Evolutionary conservation across 306 rosid genomes (phyloP), one percentile per base, ranked within the genome.

Genomic region (Ammopiptanthus mongolicus): DNA sequence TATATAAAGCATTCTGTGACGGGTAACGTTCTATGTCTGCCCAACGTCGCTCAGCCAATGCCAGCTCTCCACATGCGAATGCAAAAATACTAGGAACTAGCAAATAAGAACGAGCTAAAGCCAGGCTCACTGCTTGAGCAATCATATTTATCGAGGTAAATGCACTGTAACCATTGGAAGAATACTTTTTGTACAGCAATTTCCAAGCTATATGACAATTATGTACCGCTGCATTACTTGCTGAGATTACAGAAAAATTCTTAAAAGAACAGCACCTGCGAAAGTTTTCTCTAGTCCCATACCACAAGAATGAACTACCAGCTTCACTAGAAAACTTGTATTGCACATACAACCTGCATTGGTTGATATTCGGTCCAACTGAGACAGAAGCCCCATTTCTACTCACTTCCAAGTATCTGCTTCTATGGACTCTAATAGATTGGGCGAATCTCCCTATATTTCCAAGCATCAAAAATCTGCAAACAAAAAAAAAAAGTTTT

Each of bases 81-180:
- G 96, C 87, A 81, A 88, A 90, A 68, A 90, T 69, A 69, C 91
- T 83, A n/a, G 97, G 96, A 78, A 92, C 84, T 63, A 90, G 67
- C 69, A 87, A 71, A 58, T 84, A 86, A 55, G 93, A 88, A 73
- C 90, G 91, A 25, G 82, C 68, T 75, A 87, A 18, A 71, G 90
- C 90, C 82, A 90, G 85, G 83, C 89, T 88, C 75, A 92, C 82
- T 23, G 96, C 96, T 77, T 83, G 91, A 71, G 96, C 87, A 68
- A 88, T 82, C 82, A 75, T 86, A 61, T 74, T 83, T 85, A 90
- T 82, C 48, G 85, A 48, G 75, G 71, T 29, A 74, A 86, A 78
- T 66, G 76, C 41, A 55, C 12, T 14, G 25, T 18, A 10, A 73
- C 80, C 83, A 78, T 69, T 53, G 61, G 74, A 71, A 69, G 78